Percentiles rank a stretch among this genome's conserved stretches.
These are phyloP conservation scores for Bimuria novae-zelandiae DNA, from an alignment of 2,329 filamentous ascomycete genomes.

Conservation along the genomic window DNA sequence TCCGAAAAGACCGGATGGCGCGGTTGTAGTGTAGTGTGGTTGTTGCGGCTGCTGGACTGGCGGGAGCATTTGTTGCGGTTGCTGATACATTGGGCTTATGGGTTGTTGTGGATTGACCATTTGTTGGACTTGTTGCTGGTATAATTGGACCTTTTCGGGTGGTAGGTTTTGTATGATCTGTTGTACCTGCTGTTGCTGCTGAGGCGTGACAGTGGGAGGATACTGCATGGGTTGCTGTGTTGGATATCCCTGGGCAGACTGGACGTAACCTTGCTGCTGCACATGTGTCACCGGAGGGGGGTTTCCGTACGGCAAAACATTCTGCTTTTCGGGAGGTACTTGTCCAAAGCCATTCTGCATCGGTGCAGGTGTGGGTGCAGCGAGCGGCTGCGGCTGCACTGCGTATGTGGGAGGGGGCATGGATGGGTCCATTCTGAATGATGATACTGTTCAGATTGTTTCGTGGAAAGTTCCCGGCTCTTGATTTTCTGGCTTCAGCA, in stretches of 20 bases:
- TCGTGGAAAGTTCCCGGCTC: background rate
- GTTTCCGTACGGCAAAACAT: constrained; percentile 22
- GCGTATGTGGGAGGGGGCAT: constrained; percentile 28
- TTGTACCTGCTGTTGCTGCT: constrained; percentile 37
- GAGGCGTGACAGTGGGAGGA: constrained; percentile 28
- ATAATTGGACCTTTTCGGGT: constrained; percentile 36
- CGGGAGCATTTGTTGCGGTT: constrained; percentile 13
- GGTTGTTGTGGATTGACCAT: constrained; percentile 15
- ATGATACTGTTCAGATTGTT: constrained; percentile 2
- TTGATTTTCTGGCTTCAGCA: background rate
- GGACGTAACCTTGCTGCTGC: constrained; percentile 13
- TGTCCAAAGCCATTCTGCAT: constrained; percentile 19
- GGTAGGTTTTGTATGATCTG: constrained; percentile 36
- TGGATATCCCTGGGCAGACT: constrained; percentile 14
- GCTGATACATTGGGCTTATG: constrained; percentile 7
- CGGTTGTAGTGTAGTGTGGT: constrained; percentile 29
- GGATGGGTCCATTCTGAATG: constrained; percentile 18
- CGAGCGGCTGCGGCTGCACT: constrained; percentile 21
- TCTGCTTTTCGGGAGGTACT: constrained; percentile 15
- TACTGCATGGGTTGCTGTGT: constrained; percentile 24
- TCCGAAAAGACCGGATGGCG: constrained; percentile 34
- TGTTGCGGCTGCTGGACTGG: constrained; percentile 24
- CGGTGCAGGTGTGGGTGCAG: constrained; percentile 22
- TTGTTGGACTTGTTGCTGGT: constrained; percentile 38
- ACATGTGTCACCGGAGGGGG: constrained; percentile 12